phyloP scores from a whole-genome alignment of 2,329 filamentous ascomycete species.

The Dactylellina cionopaga region DNA sequence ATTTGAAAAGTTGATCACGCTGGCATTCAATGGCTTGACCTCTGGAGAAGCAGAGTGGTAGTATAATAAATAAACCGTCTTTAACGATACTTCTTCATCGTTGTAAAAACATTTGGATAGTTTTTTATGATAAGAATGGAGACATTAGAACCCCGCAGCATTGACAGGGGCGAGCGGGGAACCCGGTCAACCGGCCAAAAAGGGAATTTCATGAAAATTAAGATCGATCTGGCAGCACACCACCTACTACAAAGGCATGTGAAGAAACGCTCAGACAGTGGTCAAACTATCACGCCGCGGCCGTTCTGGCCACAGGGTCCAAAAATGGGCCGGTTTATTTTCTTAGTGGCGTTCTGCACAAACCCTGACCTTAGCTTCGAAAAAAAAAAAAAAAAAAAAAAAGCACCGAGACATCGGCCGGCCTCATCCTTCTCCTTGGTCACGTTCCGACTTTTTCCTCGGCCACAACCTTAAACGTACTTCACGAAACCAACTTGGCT shows the following conservation, averaged over 20 bases:
- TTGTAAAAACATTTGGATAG: too few relatives aligned
- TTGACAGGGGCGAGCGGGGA: slow-evolving; percentile 22
- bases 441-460: slow-evolving; percentile 12
- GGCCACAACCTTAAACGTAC: slow-evolving; percentile 35
- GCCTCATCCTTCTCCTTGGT: too few relatives aligned
- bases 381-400: slow-evolving; percentile 3
- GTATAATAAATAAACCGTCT: too few relatives aligned
- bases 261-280: slow-evolving; percentile 15
- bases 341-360: slow-evolving; percentile 12
- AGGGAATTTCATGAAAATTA: background rate
- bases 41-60: too few relatives aligned
- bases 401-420: slow-evolving; percentile 14
- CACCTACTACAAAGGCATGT: slow-evolving; percentile 20
- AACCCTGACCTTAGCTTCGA: background rate
- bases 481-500: background rate
- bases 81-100: too few relatives aligned
- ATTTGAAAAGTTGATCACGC: too few relatives aligned
- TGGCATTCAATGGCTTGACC: too few relatives aligned
- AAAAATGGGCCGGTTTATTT: slow-evolving; percentile 6
- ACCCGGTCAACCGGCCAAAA: slow-evolving; percentile 7
- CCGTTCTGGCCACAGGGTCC: slow-evolving; percentile 21
- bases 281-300: slow-evolving; percentile 10
- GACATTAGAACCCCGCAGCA: slow-evolving; percentile 11
- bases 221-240: background rate
- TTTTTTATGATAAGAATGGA: too few relatives aligned